Evolutionary conservation across 1,139 yeast species (phyloP), one percentile per base, ranked within the genome.

Genomic region (Hansenula lynferdii): DNA sequence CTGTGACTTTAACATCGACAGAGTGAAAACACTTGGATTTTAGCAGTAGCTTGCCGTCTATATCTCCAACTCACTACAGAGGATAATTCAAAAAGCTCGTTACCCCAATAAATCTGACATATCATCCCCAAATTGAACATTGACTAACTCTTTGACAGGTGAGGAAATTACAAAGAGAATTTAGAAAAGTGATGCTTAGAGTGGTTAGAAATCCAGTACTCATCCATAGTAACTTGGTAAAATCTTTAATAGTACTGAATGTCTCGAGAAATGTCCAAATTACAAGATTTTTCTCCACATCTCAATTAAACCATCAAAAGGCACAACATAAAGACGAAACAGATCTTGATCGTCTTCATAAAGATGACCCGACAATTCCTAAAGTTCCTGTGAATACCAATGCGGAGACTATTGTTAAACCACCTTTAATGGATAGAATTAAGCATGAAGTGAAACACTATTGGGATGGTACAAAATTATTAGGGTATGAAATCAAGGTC

Each of bases 391-490:
- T 21, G 12, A 24, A 25, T 11, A 34, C 8, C n/a, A 25, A 16
- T 36, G 4, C 11, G 5, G 8, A n/a, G 21, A 9, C n/a, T 20
- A 14, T 8, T 11, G 10, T n/a, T 48, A 74, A 73, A 50, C 62
- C 62, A 30, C 69, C 89, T 1, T 38, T 85, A 17, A 80, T 90
- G 94, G 86, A 83, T 43, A 83, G 83, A 57, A 80, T 92, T 44
- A 90, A 89, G 59, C 95, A 86, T 56, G 97, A 87, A 62, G 85
- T 85, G 3, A 78, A 79, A 40, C 98, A 92, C 62, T 90, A 90
- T 62, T 89, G 96, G 86, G 85, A 81, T 53, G 98, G 98, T 36
- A 92, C 98, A 17, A 90, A 89, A 64, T 76, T 92, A 44, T 69
- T 92, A 39, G 97, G 97, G 5, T 83, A 86, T 56, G 98, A 92